phyloP scores from a whole-genome alignment of 78 protist species.

The Neovahlkampfia damariscottae region DNA sequence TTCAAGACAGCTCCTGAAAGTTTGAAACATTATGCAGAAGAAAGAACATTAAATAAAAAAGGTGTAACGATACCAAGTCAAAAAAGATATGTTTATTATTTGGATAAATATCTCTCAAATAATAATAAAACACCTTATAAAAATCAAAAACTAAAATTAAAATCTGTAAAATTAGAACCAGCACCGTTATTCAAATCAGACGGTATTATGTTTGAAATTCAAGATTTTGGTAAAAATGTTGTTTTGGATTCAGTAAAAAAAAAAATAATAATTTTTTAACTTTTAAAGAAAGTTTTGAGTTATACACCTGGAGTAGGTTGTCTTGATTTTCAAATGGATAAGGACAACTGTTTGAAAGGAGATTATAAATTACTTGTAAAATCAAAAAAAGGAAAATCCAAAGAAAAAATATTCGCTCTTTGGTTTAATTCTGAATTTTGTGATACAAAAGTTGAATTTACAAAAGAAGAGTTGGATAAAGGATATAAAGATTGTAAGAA shows the following conservation, averaged over 20 bases:
- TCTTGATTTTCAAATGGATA: background rate
- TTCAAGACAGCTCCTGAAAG: slow-evolving; percentile 16
- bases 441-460: background rate
- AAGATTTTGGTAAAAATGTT: too few species aligned
- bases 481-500: background rate
- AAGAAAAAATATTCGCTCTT: background rate
- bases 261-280: background rate
- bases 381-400: background rate
- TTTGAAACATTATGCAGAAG: slow-evolving; percentile 17
- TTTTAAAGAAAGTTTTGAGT: background rate
- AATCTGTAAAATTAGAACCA: background rate
- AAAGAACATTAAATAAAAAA: slow-evolving; percentile 27
- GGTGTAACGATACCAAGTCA: slow-evolving; percentile 64
- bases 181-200: background rate
- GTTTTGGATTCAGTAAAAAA: background rate
- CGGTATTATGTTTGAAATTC: too few species aligned
- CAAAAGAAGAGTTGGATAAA: background rate
- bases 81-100: slow-evolving; percentile 48
- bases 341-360: background rate
- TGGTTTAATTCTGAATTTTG: slow-evolving; percentile 2
- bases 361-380: background rate
- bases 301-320: background rate
- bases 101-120: background rate
- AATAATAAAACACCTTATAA: background rate
- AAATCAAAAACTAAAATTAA: background rate